Evolutionary conservation across 2,329 filamentous ascomycete genomes (phyloP).

Genomic region (Chrysoporthe puriensis): DNA sequence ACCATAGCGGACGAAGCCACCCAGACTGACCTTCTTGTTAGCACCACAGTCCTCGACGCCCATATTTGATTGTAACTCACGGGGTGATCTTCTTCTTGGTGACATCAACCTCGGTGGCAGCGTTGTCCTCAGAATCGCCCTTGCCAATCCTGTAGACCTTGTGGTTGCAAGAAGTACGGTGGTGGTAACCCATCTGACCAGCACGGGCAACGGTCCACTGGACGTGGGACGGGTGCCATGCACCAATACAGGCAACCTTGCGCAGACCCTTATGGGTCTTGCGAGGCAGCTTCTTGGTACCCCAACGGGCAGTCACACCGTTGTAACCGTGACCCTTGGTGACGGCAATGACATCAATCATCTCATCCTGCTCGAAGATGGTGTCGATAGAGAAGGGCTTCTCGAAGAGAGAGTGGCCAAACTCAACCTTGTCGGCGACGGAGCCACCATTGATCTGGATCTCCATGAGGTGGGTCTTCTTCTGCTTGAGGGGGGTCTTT

Average conservation of each 20-base stretch:
- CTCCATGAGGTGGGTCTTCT: conserved; percentile 99
- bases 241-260: conserved; percentile 99
- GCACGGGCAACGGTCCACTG: conserved; percentile 99
- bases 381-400: conserved; percentile 92
- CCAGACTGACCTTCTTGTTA: conserved; percentile 64
- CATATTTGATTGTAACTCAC: conserved; percentile 64
- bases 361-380: conserved; percentile 99
- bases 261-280: conserved; percentile 99
- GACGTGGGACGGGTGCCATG: conserved; percentile 99
- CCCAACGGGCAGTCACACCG: conserved; percentile 98
- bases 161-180: conserved; percentile 99
- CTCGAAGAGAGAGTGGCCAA: conserved; percentile 96
- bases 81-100: conserved; percentile 99
- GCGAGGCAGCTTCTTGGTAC: conserved; percentile 99
- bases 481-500: conserved; percentile 99
- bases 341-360: conserved; percentile 98
- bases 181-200: conserved; percentile 99
- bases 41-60: neutral
- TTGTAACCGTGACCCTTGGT: conserved; percentile 99
- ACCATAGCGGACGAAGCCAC: conserved; percentile 99
- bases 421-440: conserved; percentile 94
- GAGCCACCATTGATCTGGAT: conserved; percentile 99
- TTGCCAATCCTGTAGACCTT: conserved; percentile 99
- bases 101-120: conserved; percentile 91
- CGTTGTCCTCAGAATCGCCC: conserved; percentile 87